Evolutionary conservation across 495 filamentous ascomycete genomes (phyloP).

Genomic region (Neurospora terricola): DNA sequence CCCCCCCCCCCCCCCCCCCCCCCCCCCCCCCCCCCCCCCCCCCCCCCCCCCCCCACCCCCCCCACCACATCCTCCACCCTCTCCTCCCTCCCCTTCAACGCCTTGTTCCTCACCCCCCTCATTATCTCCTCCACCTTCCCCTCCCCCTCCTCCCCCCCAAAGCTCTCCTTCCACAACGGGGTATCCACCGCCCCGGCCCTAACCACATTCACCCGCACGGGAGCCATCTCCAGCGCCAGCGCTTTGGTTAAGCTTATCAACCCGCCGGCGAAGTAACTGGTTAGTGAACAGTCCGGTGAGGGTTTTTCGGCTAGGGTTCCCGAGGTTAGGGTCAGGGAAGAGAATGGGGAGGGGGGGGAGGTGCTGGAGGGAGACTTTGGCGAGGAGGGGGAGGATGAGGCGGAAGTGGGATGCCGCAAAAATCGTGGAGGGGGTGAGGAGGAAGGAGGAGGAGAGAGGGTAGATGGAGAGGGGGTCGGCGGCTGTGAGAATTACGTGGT

Average conservation of each 20-base stretch:
- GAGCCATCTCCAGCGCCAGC: constrained; percentile 48
- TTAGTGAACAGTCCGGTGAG: constrained; percentile 29
- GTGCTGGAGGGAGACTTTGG: constrained; percentile 39
- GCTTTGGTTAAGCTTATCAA: constrained; percentile 35
- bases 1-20: not conserved
- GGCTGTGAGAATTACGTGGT: constrained; percentile 57
- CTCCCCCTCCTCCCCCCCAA: not conserved
- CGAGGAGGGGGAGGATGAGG: constrained; percentile 41
- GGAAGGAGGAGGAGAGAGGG: constrained; percentile 28
- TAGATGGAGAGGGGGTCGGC: constrained; percentile 31
- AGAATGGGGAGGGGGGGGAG: constrained; percentile 25
- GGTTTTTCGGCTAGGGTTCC: constrained; percentile 40
- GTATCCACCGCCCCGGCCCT: constrained; percentile 47
- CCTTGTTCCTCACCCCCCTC: constrained; percentile 15
- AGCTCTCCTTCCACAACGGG: constrained; percentile 21
- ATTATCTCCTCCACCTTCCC: constrained; percentile 20
- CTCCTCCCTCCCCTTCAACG: constrained; percentile 37
- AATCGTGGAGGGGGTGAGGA: constrained; percentile 31
- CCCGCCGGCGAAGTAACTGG: constrained; percentile 28
- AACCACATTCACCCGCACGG: constrained; percentile 52
- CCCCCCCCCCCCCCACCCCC: no score
- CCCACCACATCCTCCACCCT: not conserved
- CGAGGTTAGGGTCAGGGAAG: constrained; percentile 46
- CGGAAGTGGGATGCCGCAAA: constrained; percentile 36
- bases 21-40: constrained; percentile 26